A percentile compares a stretch with the other conserved stretches of the same genome.
phyloP scores from a whole-genome alignment of 108 stramenopile species.

The Schizochytrium sp. region DNA sequence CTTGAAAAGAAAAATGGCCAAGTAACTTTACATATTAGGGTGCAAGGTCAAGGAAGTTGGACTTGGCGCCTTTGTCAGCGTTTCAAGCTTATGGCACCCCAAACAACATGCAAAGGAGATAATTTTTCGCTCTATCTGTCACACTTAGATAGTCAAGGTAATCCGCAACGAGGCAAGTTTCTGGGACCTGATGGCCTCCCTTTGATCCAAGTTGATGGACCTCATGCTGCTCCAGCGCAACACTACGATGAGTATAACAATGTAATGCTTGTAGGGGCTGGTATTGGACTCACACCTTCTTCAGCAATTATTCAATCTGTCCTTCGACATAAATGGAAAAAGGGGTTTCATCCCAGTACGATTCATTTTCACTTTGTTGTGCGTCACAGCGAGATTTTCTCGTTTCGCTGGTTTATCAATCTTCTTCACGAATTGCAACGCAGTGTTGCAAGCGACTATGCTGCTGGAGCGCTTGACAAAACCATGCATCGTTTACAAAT shows the following conservation, averaged over 20 bases:
- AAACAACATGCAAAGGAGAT: background rate
- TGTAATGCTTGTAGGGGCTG: conserved; percentile 67
- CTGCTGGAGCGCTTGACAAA: conserved; percentile 31
- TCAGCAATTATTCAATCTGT: conserved; percentile 66
- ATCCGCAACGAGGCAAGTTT: conserved; percentile 61
- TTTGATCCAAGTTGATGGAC: conserved; percentile 70
- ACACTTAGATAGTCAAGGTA: conserved; percentile 26
- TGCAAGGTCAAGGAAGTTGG: conserved; percentile 58
- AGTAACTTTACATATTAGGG: conserved; percentile 69
- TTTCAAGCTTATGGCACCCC: conserved; percentile 50
- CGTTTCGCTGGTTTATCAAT: conserved; percentile 69
- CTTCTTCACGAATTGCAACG: conserved; percentile 45
- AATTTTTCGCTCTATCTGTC: conserved; percentile 4
- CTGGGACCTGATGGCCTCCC: conserved; percentile 67
- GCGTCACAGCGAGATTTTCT: conserved; percentile 67
- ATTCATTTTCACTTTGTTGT: conserved; percentile 71
- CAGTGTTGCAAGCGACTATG: conserved; percentile 35
- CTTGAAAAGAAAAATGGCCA: conserved; percentile 65
- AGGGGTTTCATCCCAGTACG: conserved; percentile 69
- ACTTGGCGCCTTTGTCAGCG: conserved; percentile 34
- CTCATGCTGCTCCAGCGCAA: conserved; percentile 68
- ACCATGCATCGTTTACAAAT: conserved; percentile 61
- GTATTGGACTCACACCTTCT: conserved; percentile 72
- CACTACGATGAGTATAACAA: conserved; percentile 68
- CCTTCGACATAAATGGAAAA: conserved; percentile 72